Evolutionary conservation across 2,329 filamentous ascomycete species (phyloP), one percentile per base, ranked within the genome.

Genomic region (Knoxdaviesia proteae): DNA sequence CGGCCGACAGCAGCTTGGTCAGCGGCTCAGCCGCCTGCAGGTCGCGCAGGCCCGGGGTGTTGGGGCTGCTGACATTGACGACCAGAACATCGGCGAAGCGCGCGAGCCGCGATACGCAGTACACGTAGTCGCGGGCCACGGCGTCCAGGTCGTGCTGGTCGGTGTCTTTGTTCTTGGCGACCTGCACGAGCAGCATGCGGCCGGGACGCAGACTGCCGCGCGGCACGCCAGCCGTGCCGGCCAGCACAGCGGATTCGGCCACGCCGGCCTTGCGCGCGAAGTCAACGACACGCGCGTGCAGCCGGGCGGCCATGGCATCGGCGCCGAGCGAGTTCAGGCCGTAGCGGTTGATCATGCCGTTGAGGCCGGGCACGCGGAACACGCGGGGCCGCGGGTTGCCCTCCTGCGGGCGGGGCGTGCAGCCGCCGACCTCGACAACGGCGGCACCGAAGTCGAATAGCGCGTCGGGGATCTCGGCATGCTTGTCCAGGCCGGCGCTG

Each of bases 91-190:
- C 90, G 7, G 90, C 86, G 56, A 94, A 98, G 41, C 71, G 79
- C 4, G 80, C 90, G 35, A 98, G 64, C 39, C 77, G 70, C 43
- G 80, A 68, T 4, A 94, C 87, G 52, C 88, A 94, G 58, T 81
- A 83, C n/a, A 90, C 81, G 55, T 96, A 94, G 55, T 79, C 74
- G 51, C 80, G 73, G 30, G 71, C 69, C 41, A 96, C 80, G 33
- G 86, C 87, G 37, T 80, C 72, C 46, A 94, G 79, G 54, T 96
- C 84, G 40, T 69, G 68, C 55, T 92, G 87, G 20, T 84, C 76
- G 0, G 90, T 98, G 39, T 74, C 68, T 66, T 94, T 96, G 64
- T 96, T 96, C 74, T 98, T 98, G 42, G 88, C 87, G 37, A 96
- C 75, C 61, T 98, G 90, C 11, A 98, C 86, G 10, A 84, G 80